These are phyloP conservation scores for Colletotrichum endophyticum DNA, from an alignment of 2,329 filamentous ascomycete genomes.

Conservation along the genomic window DNA sequence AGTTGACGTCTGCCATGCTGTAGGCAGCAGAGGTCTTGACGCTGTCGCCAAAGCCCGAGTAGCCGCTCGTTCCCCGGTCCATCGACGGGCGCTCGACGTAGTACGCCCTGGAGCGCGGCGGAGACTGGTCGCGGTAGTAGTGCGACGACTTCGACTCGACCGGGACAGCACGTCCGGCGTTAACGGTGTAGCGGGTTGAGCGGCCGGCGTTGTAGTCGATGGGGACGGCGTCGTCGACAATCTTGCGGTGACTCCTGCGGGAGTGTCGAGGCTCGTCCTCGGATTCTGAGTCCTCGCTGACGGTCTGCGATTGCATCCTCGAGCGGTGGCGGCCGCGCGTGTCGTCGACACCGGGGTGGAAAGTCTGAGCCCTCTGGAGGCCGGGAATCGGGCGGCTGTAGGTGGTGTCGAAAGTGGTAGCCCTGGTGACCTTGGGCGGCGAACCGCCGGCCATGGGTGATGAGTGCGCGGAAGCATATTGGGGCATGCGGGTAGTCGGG, in stretches of 20 bases:
- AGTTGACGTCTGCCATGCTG: slow-evolving; percentile 34
- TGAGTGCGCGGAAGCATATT: slow-evolving; percentile 30
- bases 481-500: slow-evolving; percentile 30
- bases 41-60: slow-evolving; percentile 33
- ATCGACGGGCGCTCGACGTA: slow-evolving; percentile 29
- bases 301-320: slow-evolving; percentile 37
- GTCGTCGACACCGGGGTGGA: slow-evolving; percentile 26
- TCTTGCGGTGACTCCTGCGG: slow-evolving; percentile 37
- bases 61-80: slow-evolving; percentile 30
- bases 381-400: slow-evolving; percentile 32
- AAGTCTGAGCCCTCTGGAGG: slow-evolving; percentile 36
- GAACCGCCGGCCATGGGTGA: slow-evolving; percentile 29
- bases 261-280: slow-evolving; percentile 35
- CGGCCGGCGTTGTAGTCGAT: not conserved
- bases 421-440: slow-evolving; percentile 37
- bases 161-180: slow-evolving; percentile 29
- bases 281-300: slow-evolving; percentile 35
- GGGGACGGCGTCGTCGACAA: slow-evolving; percentile 32
- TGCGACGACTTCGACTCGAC: slow-evolving; percentile 22
- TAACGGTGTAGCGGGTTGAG: slow-evolving; percentile 11
- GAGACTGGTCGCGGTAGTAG: slow-evolving; percentile 25
- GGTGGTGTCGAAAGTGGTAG: slow-evolving; percentile 39
- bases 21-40: slow-evolving; percentile 38
- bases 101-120: slow-evolving; percentile 3
- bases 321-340: slow-evolving; percentile 42